These are phyloP conservation scores for Chionographis japonica DNA, from an alignment of 106 monocot genomes.

Conservation along the genomic window DNA sequence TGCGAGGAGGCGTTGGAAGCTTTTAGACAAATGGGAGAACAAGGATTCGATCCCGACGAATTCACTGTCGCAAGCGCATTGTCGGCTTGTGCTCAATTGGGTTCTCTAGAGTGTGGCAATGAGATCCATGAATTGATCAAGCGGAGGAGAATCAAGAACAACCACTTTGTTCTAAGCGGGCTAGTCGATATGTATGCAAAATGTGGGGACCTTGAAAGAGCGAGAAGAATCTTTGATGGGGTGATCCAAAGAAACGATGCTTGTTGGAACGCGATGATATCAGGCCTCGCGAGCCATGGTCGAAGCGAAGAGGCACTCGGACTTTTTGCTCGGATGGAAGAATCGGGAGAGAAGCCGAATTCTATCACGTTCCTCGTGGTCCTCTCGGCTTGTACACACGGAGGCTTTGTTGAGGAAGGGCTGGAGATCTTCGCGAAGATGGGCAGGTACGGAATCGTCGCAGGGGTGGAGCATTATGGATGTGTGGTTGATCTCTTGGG, in stretches of 20 bases:
- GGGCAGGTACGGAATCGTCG: constrained; percentile 23
- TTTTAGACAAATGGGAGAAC: constrained; percentile 40
- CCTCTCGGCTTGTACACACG: constrained; percentile 52
- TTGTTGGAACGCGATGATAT: constrained; percentile 69
- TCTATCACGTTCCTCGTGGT: constrained; percentile 35
- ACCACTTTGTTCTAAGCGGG: constrained; percentile 48
- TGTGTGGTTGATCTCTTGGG: constrained; percentile 61
- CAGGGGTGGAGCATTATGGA: constrained; percentile 57
- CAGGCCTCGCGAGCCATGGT: constrained; percentile 55
- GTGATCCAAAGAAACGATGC: constrained; percentile 25
- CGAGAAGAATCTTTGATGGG: constrained; percentile 30
- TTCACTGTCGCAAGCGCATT: constrained; percentile 39
- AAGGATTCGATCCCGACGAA: constrained; percentile 50
- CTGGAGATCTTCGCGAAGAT: constrained; percentile 36
- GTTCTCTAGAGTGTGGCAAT: constrained; percentile 31
- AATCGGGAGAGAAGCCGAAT: constrained; percentile 34
- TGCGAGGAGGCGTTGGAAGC: constrained; percentile 50
- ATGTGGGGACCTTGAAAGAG: constrained; percentile 58
- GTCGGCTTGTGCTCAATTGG: constrained; percentile 61
- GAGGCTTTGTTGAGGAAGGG: constrained; percentile 49
- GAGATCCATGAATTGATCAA: constrained; percentile 37
- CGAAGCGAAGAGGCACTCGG: constrained; percentile 29
- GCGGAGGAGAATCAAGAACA: constrained; percentile 21
- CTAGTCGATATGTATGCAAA: constrained; percentile 76
- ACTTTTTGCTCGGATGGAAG: constrained; percentile 42